Conservation (phyloP, 176 grass and related monocot genomes). For the Carex littledalei region DNA sequence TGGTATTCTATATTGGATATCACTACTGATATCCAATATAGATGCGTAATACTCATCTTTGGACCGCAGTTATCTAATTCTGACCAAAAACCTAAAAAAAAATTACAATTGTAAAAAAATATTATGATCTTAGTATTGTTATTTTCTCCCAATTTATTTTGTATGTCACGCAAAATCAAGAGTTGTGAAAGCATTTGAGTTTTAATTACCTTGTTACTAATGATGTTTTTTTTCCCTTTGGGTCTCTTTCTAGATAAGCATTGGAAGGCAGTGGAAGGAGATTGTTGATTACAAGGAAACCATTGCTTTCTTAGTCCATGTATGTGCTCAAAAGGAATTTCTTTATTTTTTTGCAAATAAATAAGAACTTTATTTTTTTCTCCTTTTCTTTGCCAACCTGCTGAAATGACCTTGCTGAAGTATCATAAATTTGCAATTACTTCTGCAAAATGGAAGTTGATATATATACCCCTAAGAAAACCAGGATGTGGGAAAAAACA, state of each 20-base stretch:
- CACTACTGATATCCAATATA: too few relatives aligned
- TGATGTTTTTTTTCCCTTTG: background rate
- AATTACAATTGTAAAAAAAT: background rate
- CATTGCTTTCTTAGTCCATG: constrained; percentile 75
- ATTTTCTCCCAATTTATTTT: background rate
- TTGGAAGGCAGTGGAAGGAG: constrained; percentile 91
- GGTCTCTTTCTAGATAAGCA: constrained; percentile 45
- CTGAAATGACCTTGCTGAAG: background rate
- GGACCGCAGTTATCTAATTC: background rate
- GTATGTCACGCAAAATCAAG: background rate
- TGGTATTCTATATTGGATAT: background rate
- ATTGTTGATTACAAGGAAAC: constrained; percentile 72
- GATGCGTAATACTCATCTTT: background rate
- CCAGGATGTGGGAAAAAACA: background rate
- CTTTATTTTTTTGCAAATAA: too few relatives aligned
- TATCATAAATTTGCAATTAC: background rate
- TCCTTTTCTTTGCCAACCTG: background rate
- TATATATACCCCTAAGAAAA: background rate
- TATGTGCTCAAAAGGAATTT: constrained; percentile 28
- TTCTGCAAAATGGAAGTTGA: background rate
- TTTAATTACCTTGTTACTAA: background rate
- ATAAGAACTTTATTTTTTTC: background rate
- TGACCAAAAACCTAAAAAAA: background rate
- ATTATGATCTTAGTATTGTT: background rate
- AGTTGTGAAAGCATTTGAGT: background rate